Percentiles rank a stretch among this genome's conserved stretches.
Conservation (phyloP, 208 protist species). For the Leishmania amazonensis region DNA sequence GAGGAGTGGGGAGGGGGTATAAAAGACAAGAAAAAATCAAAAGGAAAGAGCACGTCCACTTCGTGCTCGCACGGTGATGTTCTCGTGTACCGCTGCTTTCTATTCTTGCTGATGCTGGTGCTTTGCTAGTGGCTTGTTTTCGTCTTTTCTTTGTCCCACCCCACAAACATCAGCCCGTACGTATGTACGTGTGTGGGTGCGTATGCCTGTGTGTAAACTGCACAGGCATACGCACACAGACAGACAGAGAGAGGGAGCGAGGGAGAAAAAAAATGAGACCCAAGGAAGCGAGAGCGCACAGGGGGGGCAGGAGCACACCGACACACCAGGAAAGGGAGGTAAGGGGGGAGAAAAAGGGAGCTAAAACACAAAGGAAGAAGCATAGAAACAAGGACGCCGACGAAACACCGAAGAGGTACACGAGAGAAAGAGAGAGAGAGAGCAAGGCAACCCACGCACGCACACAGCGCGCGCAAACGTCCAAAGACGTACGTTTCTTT, state of each 20-base stretch:
- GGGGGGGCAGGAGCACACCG: neutral
- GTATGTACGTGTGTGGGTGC: neutral
- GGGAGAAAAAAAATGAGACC: neutral
- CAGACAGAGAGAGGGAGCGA: neutral
- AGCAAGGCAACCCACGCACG: neutral
- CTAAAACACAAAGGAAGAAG: neutral
- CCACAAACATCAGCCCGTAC: neutral
- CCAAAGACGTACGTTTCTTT: neutral
- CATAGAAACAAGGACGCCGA: neutral
- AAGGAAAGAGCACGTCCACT: neutral
- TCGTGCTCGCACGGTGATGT: neutral
- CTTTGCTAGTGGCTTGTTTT: neutral
- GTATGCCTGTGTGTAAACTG: neutral
- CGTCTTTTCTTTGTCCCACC: neutral
- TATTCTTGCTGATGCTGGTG: neutral
- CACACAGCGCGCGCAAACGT: neutral
- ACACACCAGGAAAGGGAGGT: neutral
- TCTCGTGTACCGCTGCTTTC: neutral
- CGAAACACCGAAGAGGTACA: neutral
- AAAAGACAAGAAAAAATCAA: neutral
- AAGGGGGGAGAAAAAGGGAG: neutral
- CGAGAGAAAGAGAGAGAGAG: neutral
- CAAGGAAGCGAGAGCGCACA: neutral
- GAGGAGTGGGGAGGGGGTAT: neutral
- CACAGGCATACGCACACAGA: neutral